Base-by-base conservation (phyloP, 805 yeast genomes). In the Candida namnaoensis region DNA sequence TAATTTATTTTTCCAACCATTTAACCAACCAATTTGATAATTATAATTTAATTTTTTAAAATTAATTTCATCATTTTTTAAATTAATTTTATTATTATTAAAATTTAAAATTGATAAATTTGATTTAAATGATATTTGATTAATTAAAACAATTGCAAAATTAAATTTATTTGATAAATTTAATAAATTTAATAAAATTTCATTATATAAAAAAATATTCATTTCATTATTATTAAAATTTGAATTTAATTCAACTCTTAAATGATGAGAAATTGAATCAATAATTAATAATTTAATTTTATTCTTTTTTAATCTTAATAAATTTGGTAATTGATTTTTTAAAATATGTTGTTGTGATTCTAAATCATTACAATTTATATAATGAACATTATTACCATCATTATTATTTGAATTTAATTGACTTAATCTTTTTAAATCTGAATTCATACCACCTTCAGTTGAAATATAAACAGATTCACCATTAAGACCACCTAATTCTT, bases 191-290 rank as follows among this genome's bases (percentile, higher is more conserved):
- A 64, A 63, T 10, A 77, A 73, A 32, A 76, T 50, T 32, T 60
- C 61, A 27, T 64, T 60, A 19, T 73, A 52, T 47, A 74, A 71
- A 39, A 60, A 52, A 40, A 68, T 61, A 45, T 75, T 69, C 41
- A 65, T 61, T 36, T 61, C 60, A 15, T 70, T 58, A 15, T 57
- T 64, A 35, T 68, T 63, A 35, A 3, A 12, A 30, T 12, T 12
- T 27, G 30, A 7, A 13, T 61, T 68, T 24, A 78, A 54, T 47
- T 80, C 87, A 1, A 79, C 79, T 43, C 95, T 65, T 30, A 88
- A 58, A 57, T 84, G 95, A 53, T 87, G 95, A 0, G 91, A 79
- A 5, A 90, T 76, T 32, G 95, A 84, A 59, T 91, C 98, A 9
- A 90, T 67, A 1, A 88, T 70, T 0, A 91, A 66, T 27, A 83